Evolutionary conservation across 2,329 filamentous ascomycete genomes (phyloP).

Genomic region (Epichloe baconii): DNA sequence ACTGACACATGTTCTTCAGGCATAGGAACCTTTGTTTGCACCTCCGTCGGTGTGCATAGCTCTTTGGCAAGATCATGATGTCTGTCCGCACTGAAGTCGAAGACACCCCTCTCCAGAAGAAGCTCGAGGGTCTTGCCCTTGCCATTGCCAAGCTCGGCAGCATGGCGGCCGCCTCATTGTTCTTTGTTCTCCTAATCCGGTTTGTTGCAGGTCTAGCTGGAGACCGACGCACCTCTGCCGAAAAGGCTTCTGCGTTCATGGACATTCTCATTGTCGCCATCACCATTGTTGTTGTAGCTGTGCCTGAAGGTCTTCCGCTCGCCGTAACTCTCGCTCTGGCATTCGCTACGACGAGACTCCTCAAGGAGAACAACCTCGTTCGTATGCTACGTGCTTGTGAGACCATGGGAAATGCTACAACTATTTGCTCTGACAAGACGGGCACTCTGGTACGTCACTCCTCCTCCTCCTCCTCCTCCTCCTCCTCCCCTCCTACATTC

Average conservation of each 20-base stretch:
- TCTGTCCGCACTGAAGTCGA: constrained; percentile 37
- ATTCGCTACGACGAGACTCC: constrained; percentile 65
- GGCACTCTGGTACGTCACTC: constrained; percentile 33
- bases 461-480: not conserved
- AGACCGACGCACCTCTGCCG: constrained; percentile 40
- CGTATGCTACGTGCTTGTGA: constrained; percentile 66
- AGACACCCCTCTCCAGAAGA: constrained; percentile 40
- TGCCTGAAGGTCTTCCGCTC: constrained; percentile 64
- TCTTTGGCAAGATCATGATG: constrained; percentile 43
- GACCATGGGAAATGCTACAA: constrained; percentile 69
- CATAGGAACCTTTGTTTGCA: constrained; percentile 40
- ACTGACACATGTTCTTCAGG: constrained; percentile 13
- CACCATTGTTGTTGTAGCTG: constrained; percentile 68
- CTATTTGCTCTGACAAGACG: constrained; percentile 57
- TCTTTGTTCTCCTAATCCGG: constrained; percentile 66
- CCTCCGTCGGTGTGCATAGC: constrained; percentile 42
- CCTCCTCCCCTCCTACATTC: not conserved
- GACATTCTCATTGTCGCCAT: constrained; percentile 67
- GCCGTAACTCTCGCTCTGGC: constrained; percentile 65
- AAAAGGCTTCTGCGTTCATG: constrained; percentile 68
- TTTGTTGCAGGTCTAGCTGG: constrained; percentile 51
- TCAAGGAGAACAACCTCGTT: constrained; percentile 66
- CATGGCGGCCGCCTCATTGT: constrained; percentile 58
- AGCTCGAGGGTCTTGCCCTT: constrained; percentile 27
- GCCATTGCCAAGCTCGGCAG: constrained; percentile 34